Conservation (phyloP, 83 land plant species). For the Picea abies region DNA sequence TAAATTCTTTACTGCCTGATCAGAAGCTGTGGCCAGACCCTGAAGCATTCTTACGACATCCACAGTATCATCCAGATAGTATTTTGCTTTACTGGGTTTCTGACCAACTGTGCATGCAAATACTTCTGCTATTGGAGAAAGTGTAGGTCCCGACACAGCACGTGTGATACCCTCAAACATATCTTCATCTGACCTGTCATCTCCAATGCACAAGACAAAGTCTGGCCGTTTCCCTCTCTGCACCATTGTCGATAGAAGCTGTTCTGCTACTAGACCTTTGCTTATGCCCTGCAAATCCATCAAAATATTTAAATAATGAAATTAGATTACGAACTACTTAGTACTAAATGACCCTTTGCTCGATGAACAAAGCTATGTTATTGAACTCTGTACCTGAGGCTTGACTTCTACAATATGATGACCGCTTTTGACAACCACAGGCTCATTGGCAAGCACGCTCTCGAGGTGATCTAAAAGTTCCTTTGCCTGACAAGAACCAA, state of each 20-base stretch:
- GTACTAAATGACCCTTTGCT: neutral
- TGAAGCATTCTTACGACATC: conserved; percentile 58
- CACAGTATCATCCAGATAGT: conserved; percentile 46
- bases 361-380: no score
- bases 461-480: conserved; percentile 69
- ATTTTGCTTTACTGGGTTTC: conserved; percentile 68
- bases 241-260: conserved; percentile 27
- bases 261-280: conserved; percentile 63
- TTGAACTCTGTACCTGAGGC: conserved; percentile 44
- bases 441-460: conserved; percentile 71
- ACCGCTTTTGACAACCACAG: conserved; percentile 60
- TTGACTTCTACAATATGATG: conserved; percentile 70
- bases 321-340: no score
- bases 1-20: conserved; percentile 3
- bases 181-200: conserved; percentile 60
- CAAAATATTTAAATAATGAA: no score
- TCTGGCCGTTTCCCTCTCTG: conserved; percentile 51
- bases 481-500: conserved; percentile 70
- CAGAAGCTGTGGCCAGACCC: conserved; percentile 46
- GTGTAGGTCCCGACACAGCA: conserved; percentile 35
- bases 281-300: no score
- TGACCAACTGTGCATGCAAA: conserved; percentile 74
- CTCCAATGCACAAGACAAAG: conserved; percentile 64
- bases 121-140: conserved; percentile 40
- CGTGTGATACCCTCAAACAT: conserved; percentile 53